phyloP scores from a whole-genome alignment of 2,329 filamentous ascomycete species.

The Pseudogymnoascus pannorum region DNA sequence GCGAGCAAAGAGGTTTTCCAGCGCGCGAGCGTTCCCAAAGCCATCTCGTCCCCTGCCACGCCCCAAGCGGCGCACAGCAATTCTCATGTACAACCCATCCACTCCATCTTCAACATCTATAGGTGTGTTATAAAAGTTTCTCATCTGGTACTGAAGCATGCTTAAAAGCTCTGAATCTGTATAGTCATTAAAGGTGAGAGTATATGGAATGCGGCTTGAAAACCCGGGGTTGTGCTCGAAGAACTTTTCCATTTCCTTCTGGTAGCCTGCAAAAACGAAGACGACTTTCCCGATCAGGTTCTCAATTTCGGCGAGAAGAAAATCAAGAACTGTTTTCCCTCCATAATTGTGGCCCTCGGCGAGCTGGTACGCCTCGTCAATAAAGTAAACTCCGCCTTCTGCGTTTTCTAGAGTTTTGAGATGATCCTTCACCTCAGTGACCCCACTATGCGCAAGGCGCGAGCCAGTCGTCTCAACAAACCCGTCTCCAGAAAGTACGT shows the following conservation, averaged over 20 bases:
- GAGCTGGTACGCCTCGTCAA: slow-evolving; percentile 75
- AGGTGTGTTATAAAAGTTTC: slow-evolving; percentile 44
- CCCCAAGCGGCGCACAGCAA: slow-evolving; percentile 55
- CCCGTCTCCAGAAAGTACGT: slow-evolving; percentile 50
- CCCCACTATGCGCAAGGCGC: slow-evolving; percentile 54
- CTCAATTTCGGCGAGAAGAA: slow-evolving; percentile 64
- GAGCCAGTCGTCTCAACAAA: slow-evolving; percentile 66
- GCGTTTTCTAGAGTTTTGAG: slow-evolving; percentile 52
- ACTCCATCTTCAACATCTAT: slow-evolving; percentile 56
- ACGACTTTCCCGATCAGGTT: slow-evolving; percentile 62
- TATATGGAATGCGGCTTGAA: slow-evolving; percentile 58
- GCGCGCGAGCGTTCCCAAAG: slow-evolving; percentile 64
- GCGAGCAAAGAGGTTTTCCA: slow-evolving; percentile 53
- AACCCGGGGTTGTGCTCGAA: slow-evolving; percentile 68
- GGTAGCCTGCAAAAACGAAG: slow-evolving; percentile 68
- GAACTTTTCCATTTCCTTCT: slow-evolving; percentile 68
- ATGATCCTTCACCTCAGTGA: slow-evolving; percentile 48
- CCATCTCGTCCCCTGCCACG: slow-evolving; percentile 55
- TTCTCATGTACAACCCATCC: slow-evolving; percentile 55
- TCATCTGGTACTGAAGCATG: slow-evolving; percentile 51
- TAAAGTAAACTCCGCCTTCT: slow-evolving; percentile 65
- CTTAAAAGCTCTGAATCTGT: slow-evolving; percentile 53
- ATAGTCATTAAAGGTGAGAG: slow-evolving; percentile 64
- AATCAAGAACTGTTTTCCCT: slow-evolving; percentile 60
- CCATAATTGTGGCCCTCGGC: slow-evolving; percentile 48